Evolutionary conservation across 2,329 filamentous ascomycete species (phyloP), one percentile per base, ranked within the genome.

Genomic region (Aspergillus chevalieri): DNA sequence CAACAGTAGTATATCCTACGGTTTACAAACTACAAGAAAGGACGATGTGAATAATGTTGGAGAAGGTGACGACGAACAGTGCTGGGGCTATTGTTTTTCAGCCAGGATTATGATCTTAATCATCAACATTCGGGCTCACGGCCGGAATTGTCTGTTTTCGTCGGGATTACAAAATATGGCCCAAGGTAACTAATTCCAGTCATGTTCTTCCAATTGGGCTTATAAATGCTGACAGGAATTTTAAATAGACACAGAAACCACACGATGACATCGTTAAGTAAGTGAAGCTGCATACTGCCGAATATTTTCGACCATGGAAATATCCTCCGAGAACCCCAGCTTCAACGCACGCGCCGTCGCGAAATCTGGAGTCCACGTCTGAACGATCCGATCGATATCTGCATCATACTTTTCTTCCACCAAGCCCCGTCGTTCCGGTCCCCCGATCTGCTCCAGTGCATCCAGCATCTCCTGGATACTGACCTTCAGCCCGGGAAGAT

Each of bases 401-500:
- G 73, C 72, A 57, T 81, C 75, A 50, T 73, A 75, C 64, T 77
- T 76, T 64, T 84, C 81, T 57, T 69, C 73, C 15, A 84, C 65
- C 12, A 79, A 66, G 47, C 66, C 66, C 57, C 82, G 59, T 61
- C 73, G 77, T 46, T 83, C 77, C 63, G 74, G 70, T 1, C 81
- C 81, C 8, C 78, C 81, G 42, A 80, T 70, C 56, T 73, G 74
- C 46, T 73, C 76, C 56, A 84, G 62, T 22, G 78, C 79, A 61
- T 83, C 79, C 68, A 83, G 71, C 68, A 84, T 75, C 59, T 83
- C 77, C 64, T 82, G 77, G n/a, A 81, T 71, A 30, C 74, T 80
- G 3, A 80, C 77, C 41, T 77, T 74, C 49, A 81, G 62, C 53
- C 80, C 80, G 0, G 80, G 80, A 43, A 83, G 61, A 62, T 78